Percentiles rank a stretch among this genome's conserved stretches.
Conservation (phyloP, 345 rosid species). For the Angophora floribunda region DNA sequence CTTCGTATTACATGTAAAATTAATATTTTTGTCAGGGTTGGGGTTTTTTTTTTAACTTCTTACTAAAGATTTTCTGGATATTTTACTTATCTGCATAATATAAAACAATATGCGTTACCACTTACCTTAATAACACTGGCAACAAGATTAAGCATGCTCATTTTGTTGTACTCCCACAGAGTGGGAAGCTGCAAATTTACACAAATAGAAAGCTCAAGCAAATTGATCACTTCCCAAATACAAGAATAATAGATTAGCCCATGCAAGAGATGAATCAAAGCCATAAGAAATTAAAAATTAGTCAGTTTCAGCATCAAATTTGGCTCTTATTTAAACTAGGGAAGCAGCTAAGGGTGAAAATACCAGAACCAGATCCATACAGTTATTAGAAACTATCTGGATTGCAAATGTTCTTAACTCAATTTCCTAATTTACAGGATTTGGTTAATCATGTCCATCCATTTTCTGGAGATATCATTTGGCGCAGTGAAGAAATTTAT, state of each 20-base stretch:
- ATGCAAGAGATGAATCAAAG: not conserved
- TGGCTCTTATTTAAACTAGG: not conserved
- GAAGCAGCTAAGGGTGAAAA: not conserved
- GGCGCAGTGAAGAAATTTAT: not conserved
- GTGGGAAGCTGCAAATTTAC: slow-evolving; percentile 56
- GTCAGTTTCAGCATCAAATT: not conserved
- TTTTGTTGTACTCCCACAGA: slow-evolving; percentile 81
- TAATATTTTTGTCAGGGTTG: not conserved
- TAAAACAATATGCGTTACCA: not conserved
- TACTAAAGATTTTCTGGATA: not conserved
- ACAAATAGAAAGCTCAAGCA: not conserved
- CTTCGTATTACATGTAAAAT: not conserved
- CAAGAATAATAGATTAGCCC: not conserved
- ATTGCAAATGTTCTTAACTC: not conserved
- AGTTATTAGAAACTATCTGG: not conserved
- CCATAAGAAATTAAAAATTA: not conserved
- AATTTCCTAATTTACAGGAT: not conserved
- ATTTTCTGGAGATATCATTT: not conserved
- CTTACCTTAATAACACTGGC: slow-evolving; percentile 76
- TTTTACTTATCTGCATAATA: not conserved
- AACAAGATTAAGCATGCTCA: slow-evolving; percentile 87
- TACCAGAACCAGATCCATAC: not conserved
- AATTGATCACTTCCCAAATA: not conserved
- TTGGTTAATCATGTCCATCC: not conserved
- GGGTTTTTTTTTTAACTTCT: not conserved